Evolutionary conservation across 1,139 yeast genomes (phyloP).

Genomic region (Geotrichum phurueaensis): DNA sequence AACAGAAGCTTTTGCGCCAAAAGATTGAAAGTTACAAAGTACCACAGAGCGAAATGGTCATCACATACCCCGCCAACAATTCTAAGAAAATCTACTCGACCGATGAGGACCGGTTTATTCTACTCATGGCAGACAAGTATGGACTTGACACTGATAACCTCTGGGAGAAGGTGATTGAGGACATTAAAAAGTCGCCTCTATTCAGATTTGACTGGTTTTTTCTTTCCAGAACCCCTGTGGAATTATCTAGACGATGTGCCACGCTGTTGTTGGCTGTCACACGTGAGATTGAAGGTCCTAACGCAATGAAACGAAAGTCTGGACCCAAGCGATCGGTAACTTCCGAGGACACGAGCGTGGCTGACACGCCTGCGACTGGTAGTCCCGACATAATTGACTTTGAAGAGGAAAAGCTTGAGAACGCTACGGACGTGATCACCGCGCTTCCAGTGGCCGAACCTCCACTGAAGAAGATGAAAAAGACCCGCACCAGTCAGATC

Average conservation of each 20-base stretch:
- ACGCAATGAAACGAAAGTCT: conserved; percentile 20
- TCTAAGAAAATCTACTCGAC: conserved; percentile 82
- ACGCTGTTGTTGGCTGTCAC: conserved; percentile 50
- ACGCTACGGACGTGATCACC: conserved; percentile 18
- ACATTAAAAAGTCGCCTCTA: conserved; percentile 62
- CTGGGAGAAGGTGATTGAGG: conserved; percentile 73
- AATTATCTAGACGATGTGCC: conserved; percentile 74
- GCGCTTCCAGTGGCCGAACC: conserved; percentile 15
- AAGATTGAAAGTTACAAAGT: conserved; percentile 60
- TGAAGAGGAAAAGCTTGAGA: conserved; percentile 19
- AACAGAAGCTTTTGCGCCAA: conserved; percentile 56
- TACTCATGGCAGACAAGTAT: conserved; percentile 64
- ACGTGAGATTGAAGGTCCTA: conserved; percentile 32
- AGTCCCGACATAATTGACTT: conserved; percentile 21
- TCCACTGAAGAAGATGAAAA: conserved; percentile 22
- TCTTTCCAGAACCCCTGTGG: conserved; percentile 79
- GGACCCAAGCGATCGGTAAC: conserved; percentile 14
- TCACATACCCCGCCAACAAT: conserved; percentile 77
- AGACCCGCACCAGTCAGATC: conserved; percentile 20
- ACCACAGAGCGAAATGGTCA: conserved; percentile 73
- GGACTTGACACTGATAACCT: conserved; percentile 76
- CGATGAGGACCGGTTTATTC: conserved; percentile 77
- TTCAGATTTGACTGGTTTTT: conserved; percentile 91
- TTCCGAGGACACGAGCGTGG: conserved; percentile 14
- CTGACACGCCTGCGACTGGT: conserved; percentile 20